Percentiles rank a stretch among this genome's conserved stretches.
phyloP scores from a whole-genome alignment of 371 early-diverging fungal species.

The Circinella umbellata region DNA sequence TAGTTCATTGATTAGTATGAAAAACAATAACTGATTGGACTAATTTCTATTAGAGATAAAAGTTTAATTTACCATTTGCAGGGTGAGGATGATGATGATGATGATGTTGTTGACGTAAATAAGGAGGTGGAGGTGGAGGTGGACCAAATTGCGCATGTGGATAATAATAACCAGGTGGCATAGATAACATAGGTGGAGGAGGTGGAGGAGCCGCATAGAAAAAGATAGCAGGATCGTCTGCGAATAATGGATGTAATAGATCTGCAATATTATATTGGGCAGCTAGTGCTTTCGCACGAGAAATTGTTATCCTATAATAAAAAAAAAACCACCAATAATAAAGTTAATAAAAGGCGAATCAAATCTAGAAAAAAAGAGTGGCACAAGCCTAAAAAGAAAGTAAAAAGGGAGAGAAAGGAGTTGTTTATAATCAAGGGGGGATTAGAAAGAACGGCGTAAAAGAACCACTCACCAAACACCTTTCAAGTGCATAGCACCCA shows the following conservation, averaged over 20 bases:
- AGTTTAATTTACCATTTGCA: neutral
- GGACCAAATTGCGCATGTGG: conserved; percentile 14
- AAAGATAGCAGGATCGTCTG: conserved; percentile 56
- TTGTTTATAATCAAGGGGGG: neutral
- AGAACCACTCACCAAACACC: conserved; percentile 80
- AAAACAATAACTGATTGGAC: too few species aligned
- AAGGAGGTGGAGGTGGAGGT: conserved; percentile 16
- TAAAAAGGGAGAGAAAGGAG: neutral
- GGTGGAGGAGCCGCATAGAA: conserved; percentile 29
- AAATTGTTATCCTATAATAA: conserved; percentile 60
- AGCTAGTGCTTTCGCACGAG: conserved; percentile 67
- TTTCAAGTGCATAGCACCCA: conserved; percentile 87
- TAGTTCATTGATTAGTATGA: neutral
- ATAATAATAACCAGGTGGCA: conserved; percentile 17
- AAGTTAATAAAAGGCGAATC: too few species aligned
- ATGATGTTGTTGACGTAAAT: conserved; percentile 2
- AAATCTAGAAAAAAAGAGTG: too few species aligned
- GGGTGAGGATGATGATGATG: neutral
- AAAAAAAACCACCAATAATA: neutral
- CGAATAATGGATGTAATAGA: conserved; percentile 69
- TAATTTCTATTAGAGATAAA: neutral
- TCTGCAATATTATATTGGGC: conserved; percentile 66
- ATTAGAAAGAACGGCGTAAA: neutral
- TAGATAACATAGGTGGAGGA: conserved; percentile 18
- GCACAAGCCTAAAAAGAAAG: too few species aligned